Evolutionary conservation across 129 eudicot species (phyloP).

Genomic region (Daucus carota): DH1_v3.0 NC_030383.2:44507001-44507500

Average conservation of each 20-base stretch:
- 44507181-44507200: background rate
- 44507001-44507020: no score
- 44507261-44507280: background rate
- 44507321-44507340: conserved; percentile 89
- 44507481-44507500: conserved; percentile 62
- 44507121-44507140: background rate
- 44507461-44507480: conserved; percentile 88
- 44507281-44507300: background rate
- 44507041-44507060: no score
- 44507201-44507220: background rate
- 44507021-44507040: no score
- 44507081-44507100: no score
- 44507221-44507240: background rate
- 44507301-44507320: conserved; percentile 22
- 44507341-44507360: conserved; percentile 69
- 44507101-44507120: no score
- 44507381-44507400: conserved; percentile 66
- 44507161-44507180: no score
- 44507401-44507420: conserved; percentile 62
- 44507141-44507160: background rate
- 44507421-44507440: conserved; percentile 68
- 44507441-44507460: conserved; percentile 75
- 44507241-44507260: background rate
- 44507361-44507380: conserved; percentile 93
- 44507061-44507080: no score